Conservation (phyloP, 1,139 yeast species). For the Taiozyma sp. region DNA sequence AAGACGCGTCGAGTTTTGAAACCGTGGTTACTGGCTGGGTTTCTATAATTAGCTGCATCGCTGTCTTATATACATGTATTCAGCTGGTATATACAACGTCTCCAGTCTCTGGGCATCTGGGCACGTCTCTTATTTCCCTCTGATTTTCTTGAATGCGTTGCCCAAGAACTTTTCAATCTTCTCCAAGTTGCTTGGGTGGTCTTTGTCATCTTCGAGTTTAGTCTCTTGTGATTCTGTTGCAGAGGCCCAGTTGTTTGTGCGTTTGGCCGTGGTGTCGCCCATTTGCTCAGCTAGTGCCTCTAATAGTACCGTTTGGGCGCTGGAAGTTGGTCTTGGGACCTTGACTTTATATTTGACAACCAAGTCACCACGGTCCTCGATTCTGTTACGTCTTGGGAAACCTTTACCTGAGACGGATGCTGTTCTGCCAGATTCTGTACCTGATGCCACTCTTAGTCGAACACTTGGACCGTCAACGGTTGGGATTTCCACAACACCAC, state of each 20-base stretch:
- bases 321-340: conserved; percentile 68
- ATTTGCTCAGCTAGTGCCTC: conserved; percentile 94
- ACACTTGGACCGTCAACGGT: conserved; percentile 74
- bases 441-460: conserved; percentile 78
- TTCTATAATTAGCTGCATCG: too few relatives aligned
- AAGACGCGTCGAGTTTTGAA: neutral
- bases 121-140: conserved; percentile 6
- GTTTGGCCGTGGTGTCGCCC: conserved; percentile 71
- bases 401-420: conserved; percentile 85
- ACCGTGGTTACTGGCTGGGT: too few relatives aligned
- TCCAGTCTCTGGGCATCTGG: neutral
- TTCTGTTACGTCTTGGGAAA: conserved; percentile 60
- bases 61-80: neutral
- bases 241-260: conserved; percentile 55
- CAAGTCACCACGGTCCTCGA: conserved; percentile 71
- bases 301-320: conserved; percentile 85
- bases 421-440: conserved; percentile 73
- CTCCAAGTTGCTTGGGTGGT: conserved; percentile 52
- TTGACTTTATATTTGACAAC: conserved; percentile 69
- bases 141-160: conserved; percentile 55
- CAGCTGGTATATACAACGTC: neutral
- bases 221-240: conserved; percentile 19
- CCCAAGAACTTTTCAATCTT: conserved; percentile 60
- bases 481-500: conserved; percentile 85
- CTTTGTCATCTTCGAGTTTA: conserved; percentile 33